These are phyloP conservation scores for Cryptococcus amylolentus DNA, from an alignment of 1,284 basidiomycete genomes.

Conservation along the genomic window DNA sequence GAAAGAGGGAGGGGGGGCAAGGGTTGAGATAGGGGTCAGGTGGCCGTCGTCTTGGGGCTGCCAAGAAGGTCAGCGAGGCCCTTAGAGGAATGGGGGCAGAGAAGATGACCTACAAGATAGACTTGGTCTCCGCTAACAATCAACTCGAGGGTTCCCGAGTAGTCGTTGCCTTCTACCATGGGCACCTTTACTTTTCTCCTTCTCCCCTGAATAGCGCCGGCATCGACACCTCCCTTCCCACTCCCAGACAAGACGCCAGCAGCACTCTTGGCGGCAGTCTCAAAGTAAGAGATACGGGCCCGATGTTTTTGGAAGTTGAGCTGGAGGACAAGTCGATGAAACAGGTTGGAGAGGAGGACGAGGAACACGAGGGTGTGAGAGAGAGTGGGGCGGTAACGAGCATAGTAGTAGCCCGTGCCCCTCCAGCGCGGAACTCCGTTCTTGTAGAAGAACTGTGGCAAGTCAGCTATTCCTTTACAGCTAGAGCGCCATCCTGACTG, in stretches of 20 bases:
- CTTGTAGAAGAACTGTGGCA: slow-evolving; percentile 48
- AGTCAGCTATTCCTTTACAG: background rate
- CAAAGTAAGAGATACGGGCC: slow-evolving; percentile 64
- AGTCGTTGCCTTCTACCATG: slow-evolving; percentile 40
- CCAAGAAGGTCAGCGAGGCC: slow-evolving; percentile 6
- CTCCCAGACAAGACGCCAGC: slow-evolving; percentile 63
- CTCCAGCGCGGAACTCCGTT: slow-evolving; percentile 50
- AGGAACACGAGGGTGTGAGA: slow-evolving; percentile 73
- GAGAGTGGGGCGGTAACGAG: slow-evolving; percentile 84
- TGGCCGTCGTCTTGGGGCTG: slow-evolving; percentile 45
- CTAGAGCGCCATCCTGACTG: slow-evolving; percentile 8
- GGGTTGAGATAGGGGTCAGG: slow-evolving; percentile 35
- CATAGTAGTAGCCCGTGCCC: slow-evolving; percentile 73
- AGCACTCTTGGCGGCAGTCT: slow-evolving; percentile 60
- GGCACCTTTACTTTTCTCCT: slow-evolving; percentile 47
- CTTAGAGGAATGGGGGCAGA: background rate
- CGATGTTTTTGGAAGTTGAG: slow-evolving; percentile 73
- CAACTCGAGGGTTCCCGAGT: slow-evolving; percentile 39
- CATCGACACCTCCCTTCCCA: slow-evolving; percentile 6
- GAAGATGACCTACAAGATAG: slow-evolving; percentile 37
- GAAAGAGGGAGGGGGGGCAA: slow-evolving; percentile 34
- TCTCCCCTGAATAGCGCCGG: slow-evolving; percentile 10
- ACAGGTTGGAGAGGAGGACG: slow-evolving; percentile 62
- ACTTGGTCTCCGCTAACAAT: slow-evolving; percentile 46
- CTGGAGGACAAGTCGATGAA: slow-evolving; percentile 74